Conservation (phyloP, 805 yeast species). For the Suhomyces kilbournensis region DNA sequence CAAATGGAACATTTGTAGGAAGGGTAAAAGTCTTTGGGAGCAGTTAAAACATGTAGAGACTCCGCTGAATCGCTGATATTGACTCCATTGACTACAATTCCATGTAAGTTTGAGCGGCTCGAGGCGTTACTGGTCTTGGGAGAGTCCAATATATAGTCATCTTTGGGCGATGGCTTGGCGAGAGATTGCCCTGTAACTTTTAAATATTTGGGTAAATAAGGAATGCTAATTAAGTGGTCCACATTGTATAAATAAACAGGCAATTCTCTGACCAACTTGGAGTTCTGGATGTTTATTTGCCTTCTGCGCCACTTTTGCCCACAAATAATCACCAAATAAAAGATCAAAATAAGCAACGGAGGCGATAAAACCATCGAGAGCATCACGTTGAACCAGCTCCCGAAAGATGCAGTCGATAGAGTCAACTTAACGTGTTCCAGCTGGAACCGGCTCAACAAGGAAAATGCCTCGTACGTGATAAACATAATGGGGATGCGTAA, state of each 20-base stretch:
- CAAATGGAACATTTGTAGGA: constrained; percentile 61
- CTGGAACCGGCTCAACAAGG: constrained; percentile 8
- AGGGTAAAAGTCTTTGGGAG: constrained; percentile 35
- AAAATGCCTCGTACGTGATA: constrained; percentile 44
- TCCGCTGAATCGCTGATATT: constrained; percentile 20
- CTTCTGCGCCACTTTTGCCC: constrained; percentile 27
- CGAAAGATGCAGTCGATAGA: constrained; percentile 33
- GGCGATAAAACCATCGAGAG: constrained; percentile 43
- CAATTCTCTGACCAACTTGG: constrained; percentile 30
- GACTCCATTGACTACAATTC: constrained; percentile 14
- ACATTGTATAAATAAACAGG: constrained; percentile 38
- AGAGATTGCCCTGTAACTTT: constrained; percentile 19
- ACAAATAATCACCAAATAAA: constrained; percentile 30
- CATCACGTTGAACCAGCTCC: constrained; percentile 37
- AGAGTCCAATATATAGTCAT: constrained; percentile 5
- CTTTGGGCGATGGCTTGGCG: neutral
- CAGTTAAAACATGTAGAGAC: constrained; percentile 17
- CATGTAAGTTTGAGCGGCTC: constrained; percentile 4
- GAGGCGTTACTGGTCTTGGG: constrained; percentile 11
- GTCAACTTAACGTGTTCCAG: constrained; percentile 11
- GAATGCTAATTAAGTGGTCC: constrained; percentile 31
- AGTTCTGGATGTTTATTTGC: constrained; percentile 26
- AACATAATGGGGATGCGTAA: constrained; percentile 51
- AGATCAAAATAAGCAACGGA: constrained; percentile 34
- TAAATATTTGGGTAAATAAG: constrained; percentile 28